Evolutionary conservation across 192 early-diverging fungal species (phyloP), one percentile per base, ranked within the genome.

Genomic region (Blastocladiella britannica): DNA sequence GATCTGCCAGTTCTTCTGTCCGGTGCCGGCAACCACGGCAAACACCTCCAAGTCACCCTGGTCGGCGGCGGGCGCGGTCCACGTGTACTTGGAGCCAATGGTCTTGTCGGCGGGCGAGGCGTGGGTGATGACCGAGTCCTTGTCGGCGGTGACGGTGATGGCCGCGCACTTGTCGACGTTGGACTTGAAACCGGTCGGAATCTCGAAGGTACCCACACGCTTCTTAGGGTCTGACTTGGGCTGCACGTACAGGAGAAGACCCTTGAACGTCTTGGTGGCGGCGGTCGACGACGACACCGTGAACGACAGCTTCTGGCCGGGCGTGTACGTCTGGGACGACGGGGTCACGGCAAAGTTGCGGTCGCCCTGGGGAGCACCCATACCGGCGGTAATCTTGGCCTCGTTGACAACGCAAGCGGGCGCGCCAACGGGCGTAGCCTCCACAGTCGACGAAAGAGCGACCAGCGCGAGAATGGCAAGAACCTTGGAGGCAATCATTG

Each of bases 121-220:
- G 37, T 47, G 37, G 2, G 37, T 47, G 37, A 47, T 47, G 37
- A 47, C n/a, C 37, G 37, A 47, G 37, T 47, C 37, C 1, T 9
- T 47, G 15, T 20, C 37, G 15, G 37, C 37, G 15, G 12, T 47
- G 37, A 47, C n/a, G 3, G 12, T 9, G 15, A 47, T 9, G 3
- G 37, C 37, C 37, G 37, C 37, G 37, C 37, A 47, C 15, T 47
- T 47, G 37, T 47, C 37, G 37, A 47, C 37, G 37, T 47, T 47
- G 15, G 37, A 47, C 37, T 47, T 47, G 37, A 47, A 47, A 9
- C 37, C 37, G 37, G 37, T 47, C 37, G 37, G 37, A 20, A 47
- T 47, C 15, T 47, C n/a, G 37, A 47, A 47, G 2, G 12, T 9
- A 20, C 37, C 37, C 2, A 47, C n/a, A 9, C 37, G 37, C n/a